Percentiles rank a stretch among this genome's conserved stretches.
These are phyloP conservation scores for Iris macrosiphon DNA, from an alignment of 106 monocot species.

Conservation along the genomic window DNA sequence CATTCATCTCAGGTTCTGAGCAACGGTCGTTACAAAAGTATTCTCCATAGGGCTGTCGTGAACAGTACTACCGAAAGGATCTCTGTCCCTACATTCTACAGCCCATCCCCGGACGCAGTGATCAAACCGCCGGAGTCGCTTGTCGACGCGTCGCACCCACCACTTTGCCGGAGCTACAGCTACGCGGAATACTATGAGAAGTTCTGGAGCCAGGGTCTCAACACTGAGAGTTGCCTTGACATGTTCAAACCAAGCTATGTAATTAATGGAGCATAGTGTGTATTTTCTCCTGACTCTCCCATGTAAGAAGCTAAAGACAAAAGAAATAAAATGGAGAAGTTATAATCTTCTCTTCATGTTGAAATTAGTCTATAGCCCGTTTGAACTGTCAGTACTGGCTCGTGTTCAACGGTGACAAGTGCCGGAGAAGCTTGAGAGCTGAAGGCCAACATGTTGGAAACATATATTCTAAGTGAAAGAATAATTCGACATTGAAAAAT, in stretches of 20 bases:
- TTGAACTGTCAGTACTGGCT: too few species aligned
- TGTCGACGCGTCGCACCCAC: constrained; percentile 13
- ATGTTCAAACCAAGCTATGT: constrained; percentile 27
- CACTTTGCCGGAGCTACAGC: constrained; percentile 15
- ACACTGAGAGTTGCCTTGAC: constrained; percentile 28
- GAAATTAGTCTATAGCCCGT: too few species aligned
- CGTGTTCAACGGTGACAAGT: too few species aligned
- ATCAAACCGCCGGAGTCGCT: constrained; percentile 23
- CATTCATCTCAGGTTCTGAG: constrained; percentile 21
- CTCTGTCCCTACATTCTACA: constrained; percentile 39
- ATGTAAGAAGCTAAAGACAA: too few species aligned
- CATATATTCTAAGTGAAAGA: too few species aligned
- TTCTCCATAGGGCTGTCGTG: constrained; percentile 33
- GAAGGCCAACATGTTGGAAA: too few species aligned
- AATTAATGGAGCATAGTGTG: too few species aligned
- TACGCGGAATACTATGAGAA: constrained; percentile 29
- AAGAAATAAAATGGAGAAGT: too few species aligned
- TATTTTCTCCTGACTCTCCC: too few species aligned
- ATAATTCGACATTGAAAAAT: too few species aligned
- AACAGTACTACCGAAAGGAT: constrained; percentile 29
- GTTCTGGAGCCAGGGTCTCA: constrained; percentile 34
- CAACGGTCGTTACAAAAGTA: constrained; percentile 34
- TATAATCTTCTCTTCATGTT: too few species aligned
- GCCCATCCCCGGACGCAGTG: constrained; percentile 27
- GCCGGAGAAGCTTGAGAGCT: too few species aligned